Evolutionary conservation across 2,329 filamentous ascomycete species (phyloP).

Genomic region (Pestalotiopsis fici): DNA sequence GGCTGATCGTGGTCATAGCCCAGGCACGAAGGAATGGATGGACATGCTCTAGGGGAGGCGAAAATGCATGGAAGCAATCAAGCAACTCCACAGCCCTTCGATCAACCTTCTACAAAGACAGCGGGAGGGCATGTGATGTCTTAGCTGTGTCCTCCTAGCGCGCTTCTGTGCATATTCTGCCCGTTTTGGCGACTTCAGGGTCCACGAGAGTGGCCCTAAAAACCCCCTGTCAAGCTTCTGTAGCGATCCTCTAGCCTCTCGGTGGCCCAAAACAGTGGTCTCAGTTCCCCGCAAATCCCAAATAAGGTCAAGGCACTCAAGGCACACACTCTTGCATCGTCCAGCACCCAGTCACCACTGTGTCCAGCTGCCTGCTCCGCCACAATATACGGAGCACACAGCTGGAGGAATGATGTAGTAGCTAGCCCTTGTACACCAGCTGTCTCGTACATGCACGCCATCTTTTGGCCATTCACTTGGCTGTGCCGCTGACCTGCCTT

Average conservation of each 20-base stretch:
- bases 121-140: not conserved
- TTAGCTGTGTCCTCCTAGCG: not conserved
- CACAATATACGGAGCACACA: too few relatives aligned
- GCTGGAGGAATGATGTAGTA: too few relatives aligned
- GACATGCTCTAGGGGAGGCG: not conserved
- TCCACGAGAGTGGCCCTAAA: not conserved
- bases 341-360: too few relatives aligned
- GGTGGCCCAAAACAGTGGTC: not conserved
- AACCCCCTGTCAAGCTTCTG: not conserved
- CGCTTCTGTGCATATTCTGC: not conserved
- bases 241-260: not conserved
- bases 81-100: slow-evolving; percentile 1
- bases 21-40: not conserved
- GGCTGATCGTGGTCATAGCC: not conserved
- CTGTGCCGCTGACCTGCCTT: too few relatives aligned
- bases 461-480: too few relatives aligned
- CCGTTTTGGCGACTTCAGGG: not conserved
- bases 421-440: too few relatives aligned
- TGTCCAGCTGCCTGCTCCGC: too few relatives aligned
- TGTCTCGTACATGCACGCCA: too few relatives aligned
- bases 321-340: too few relatives aligned
- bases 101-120: not conserved
- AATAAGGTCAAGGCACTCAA: too few relatives aligned
- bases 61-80: slow-evolving; percentile 3
- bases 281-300: too few relatives aligned